These are phyloP conservation scores for Umbellularia californica DNA, from an alignment of 164 flowering plant genomes.

Conservation along the genomic window DNA sequence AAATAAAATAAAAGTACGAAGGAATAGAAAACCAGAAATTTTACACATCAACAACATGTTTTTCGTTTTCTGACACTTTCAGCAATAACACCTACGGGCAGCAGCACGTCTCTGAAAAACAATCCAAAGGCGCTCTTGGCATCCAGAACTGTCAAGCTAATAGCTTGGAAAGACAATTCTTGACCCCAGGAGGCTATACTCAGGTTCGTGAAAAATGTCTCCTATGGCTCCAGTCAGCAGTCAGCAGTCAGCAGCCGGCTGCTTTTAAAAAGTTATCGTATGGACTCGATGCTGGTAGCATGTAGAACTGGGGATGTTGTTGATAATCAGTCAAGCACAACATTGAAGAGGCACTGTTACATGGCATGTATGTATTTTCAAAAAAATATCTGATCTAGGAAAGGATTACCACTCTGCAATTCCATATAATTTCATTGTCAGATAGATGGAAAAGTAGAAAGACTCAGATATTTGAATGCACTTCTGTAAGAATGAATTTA, in stretches of 20 bases:
- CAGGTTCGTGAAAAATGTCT: no score
- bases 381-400: background rate
- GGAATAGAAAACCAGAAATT: background rate
- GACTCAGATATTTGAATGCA: no score
- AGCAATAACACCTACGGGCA: background rate
- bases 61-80: background rate
- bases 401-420: conserved; percentile 5
- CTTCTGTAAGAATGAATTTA: background rate
- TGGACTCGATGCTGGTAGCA: conserved; percentile 15
- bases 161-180: background rate
- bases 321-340: conserved; percentile 8
- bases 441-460: background rate
- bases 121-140: background rate
- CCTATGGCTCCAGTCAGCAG: background rate
- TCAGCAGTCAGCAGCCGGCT: conserved; percentile 7
- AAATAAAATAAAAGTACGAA: background rate
- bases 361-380: background rate
- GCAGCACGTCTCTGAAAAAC: background rate
- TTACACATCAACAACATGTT: background rate
- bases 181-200: background rate
- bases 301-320: conserved; percentile 6
- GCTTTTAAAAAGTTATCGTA: conserved; percentile 16
- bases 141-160: no score
- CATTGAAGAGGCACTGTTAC: background rate
- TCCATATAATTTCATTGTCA: background rate